A percentile compares a stretch with the other conserved stretches of the same genome.
Conservation (phyloP, 2,329 filamentous ascomycete species). For the Shiraia bambusicola region DNA sequence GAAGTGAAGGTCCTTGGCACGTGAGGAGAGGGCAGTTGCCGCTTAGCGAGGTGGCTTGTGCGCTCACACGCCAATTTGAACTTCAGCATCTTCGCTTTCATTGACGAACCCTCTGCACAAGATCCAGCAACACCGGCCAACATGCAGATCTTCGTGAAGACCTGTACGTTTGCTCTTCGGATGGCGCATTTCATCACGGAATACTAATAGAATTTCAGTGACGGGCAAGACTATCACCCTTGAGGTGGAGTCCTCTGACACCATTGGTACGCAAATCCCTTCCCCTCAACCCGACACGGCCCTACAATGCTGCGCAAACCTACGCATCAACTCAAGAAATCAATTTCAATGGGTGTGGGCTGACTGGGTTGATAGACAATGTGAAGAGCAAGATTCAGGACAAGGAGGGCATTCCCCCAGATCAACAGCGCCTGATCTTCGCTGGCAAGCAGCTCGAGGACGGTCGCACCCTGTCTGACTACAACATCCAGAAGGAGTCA, state of each 20-base stretch:
- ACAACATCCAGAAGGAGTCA: conserved; percentile 99
- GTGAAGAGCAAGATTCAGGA: conserved; percentile 99
- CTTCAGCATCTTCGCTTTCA: conserved; percentile 16
- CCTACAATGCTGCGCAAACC: conserved; percentile 10
- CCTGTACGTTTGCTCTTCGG: conserved; percentile 57
- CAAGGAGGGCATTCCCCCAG: conserved; percentile 97
- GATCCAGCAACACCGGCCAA: conserved; percentile 33
- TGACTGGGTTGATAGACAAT: conserved; percentile 66
- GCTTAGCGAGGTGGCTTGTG: background rate
- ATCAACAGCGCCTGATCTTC: conserved; percentile 98
- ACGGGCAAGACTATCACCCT: conserved; percentile 99
- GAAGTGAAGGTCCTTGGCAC: conserved; percentile 1
- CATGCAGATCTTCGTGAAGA: conserved; percentile 85
- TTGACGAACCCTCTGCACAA: conserved; percentile 29
- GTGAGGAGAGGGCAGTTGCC: background rate
- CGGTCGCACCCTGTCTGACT: conserved; percentile 93
- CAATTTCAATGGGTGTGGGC: conserved; percentile 1
- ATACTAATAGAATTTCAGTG: conserved; percentile 24
- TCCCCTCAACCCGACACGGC: conserved; percentile 14
- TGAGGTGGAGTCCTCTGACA: conserved; percentile 85
- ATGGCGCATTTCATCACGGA: background rate
- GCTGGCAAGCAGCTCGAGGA: conserved; percentile 99
- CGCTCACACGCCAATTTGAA: conserved; percentile 24
- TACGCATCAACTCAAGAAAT: background rate
- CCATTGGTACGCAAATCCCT: conserved; percentile 60